Conservation (phyloP, 768 basidiomycete genomes). For the Cyclocybe cylindracea region DNA sequence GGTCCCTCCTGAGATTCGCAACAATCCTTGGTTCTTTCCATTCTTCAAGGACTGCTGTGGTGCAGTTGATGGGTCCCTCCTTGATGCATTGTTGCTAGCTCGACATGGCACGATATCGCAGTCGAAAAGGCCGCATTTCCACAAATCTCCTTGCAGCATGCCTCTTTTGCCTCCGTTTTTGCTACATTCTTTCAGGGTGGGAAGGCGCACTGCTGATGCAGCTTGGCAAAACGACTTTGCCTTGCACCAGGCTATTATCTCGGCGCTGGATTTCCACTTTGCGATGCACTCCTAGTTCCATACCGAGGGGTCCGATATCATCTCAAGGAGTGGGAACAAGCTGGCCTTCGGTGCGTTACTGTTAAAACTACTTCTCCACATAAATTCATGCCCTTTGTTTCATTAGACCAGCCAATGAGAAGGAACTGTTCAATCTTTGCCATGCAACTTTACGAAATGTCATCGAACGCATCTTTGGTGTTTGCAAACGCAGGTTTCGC, state of each 20-base stretch:
- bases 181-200: constrained; percentile 34
- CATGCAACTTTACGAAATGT: constrained; percentile 40
- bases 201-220: constrained; percentile 30
- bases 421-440: constrained; percentile 44
- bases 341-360: constrained; percentile 13
- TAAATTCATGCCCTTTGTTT: too few species aligned
- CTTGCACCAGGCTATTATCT: constrained; percentile 32
- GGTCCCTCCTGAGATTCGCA: constrained; percentile 16
- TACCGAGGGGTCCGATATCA: constrained; percentile 38
- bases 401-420: constrained; percentile 30
- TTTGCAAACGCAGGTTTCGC: constrained; percentile 29
- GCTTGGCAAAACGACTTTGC: constrained; percentile 22
- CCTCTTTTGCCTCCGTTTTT: constrained; percentile 26
- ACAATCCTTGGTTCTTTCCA: constrained; percentile 21
- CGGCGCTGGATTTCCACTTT: constrained; percentile 34
- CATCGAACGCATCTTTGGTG: constrained; percentile 39
- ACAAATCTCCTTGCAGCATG: constrained; percentile 34
- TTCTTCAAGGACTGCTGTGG: constrained; percentile 26
- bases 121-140: constrained; percentile 24
- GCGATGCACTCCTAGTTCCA: constrained; percentile 32
- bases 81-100: too few species aligned
- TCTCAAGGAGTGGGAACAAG: constrained; percentile 34
- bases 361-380: too few species aligned
- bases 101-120: constrained; percentile 15
- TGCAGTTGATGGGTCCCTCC: constrained; percentile 23